A percentile compares a stretch with the other conserved stretches of the same genome.
These are phyloP conservation scores for Colletotrichum sp. DNA, from an alignment of 2,329 filamentous ascomycete species.

Conservation along the genomic window DNA sequence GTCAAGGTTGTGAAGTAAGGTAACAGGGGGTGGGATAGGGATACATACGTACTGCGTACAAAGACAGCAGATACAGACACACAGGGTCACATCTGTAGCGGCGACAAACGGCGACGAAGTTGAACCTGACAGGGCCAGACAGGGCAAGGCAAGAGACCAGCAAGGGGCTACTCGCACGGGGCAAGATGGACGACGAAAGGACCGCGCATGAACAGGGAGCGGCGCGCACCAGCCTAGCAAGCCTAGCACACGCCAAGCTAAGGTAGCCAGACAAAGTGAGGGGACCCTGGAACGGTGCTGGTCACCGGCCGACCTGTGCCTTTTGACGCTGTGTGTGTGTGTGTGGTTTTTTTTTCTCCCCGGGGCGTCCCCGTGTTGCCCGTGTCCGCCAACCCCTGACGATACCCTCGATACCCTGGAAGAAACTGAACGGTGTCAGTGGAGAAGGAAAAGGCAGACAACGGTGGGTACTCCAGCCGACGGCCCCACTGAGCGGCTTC, in stretches of 20 bases:
- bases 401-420: background rate
- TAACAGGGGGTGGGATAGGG: background rate
- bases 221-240: background rate
- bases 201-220: background rate
- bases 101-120: background rate
- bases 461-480: background rate
- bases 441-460: background rate
- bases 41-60: background rate
- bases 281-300: background rate
- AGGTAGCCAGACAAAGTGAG: background rate
- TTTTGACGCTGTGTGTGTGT: background rate
- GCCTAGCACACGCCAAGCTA: background rate
- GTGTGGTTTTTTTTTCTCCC: background rate
- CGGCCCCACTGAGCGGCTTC: slow-evolving; percentile 19
- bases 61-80: background rate
- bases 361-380: slow-evolving; percentile 9
- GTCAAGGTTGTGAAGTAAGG: background rate
- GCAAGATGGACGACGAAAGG: background rate
- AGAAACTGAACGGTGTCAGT: background rate
- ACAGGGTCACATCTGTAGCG: background rate
- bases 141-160: background rate
- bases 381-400: background rate
- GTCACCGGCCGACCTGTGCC: background rate
- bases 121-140: background rate
- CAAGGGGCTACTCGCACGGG: background rate